Evolutionary conservation across 208 protist species (phyloP).

Genomic region (Acanthamoeba castellanii): DNA sequence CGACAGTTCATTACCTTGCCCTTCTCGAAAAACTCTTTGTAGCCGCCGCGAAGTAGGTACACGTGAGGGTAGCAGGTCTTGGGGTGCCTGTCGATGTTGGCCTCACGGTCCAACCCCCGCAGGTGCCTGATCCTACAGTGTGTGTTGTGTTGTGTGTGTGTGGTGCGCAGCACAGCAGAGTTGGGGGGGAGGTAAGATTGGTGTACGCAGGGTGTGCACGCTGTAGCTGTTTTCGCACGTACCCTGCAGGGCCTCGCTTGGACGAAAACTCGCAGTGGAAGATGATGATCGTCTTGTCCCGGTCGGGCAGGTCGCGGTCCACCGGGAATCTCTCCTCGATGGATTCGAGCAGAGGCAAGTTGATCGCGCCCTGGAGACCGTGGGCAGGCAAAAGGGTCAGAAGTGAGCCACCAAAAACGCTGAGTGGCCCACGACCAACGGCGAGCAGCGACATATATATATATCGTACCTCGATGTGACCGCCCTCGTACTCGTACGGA

Average conservation of each 20-base stretch:
- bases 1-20: constrained; percentile 1
- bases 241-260: constrained; percentile 74
- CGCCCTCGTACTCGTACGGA: constrained; percentile 84
- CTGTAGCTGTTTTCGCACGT: not conserved
- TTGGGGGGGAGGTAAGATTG: not conserved
- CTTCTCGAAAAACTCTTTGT: constrained; percentile 74
- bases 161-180: not conserved
- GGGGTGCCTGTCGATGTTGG: constrained; percentile 48
- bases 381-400: not conserved
- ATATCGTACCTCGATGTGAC: constrained; percentile 78
- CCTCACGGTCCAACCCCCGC: constrained; percentile 56
- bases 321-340: constrained; percentile 14
- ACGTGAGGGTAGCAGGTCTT: constrained; percentile 77
- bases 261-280: constrained; percentile 83
- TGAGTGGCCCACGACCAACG: too few species aligned
- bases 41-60: constrained; percentile 77
- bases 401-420: not conserved
- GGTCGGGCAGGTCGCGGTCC: not conserved
- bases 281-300: constrained; percentile 62
- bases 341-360: not conserved
- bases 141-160: too few species aligned
- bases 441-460: not conserved
- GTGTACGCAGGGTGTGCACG: not conserved
- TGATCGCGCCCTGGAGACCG: constrained; percentile 30
- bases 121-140: constrained; percentile 34